Percentiles rank a stretch among this genome's conserved stretches.
Evolutionary conservation across 2,329 filamentous ascomycete species (phyloP).

Genomic region (Pezicula radicicola): DNA sequence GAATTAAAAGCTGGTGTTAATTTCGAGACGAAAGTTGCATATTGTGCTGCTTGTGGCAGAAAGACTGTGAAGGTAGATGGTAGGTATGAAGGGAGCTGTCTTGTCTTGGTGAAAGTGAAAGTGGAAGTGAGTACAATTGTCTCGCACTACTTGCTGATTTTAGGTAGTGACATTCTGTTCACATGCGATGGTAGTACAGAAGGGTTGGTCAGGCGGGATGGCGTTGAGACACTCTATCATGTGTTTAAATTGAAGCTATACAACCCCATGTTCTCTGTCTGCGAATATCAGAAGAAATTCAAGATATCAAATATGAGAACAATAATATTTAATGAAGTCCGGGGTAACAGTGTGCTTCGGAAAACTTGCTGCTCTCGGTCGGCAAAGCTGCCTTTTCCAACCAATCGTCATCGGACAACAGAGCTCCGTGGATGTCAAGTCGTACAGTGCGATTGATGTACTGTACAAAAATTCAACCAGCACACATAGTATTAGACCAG

Average conservation of each 20-base stretch:
- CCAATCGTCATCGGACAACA: not conserved
- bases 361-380: too few species aligned
- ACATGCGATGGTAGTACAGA: constrained; percentile 14
- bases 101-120: too few species aligned
- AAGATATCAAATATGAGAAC: too few species aligned
- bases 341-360: too few species aligned
- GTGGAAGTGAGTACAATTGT: too few species aligned
- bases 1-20: not conserved
- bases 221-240: constrained; percentile 7
- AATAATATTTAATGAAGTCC: too few species aligned
- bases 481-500: too few species aligned
- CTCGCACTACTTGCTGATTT: constrained; percentile 1
- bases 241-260: not conserved
- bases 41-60: not conserved
- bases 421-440: not conserved
- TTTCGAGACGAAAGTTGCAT: not conserved
- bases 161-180: constrained; percentile 4
- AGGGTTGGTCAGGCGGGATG: not conserved
- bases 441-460: not conserved
- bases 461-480: not conserved
- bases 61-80: too few species aligned
- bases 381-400: too few species aligned
- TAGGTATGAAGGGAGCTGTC: too few species aligned
- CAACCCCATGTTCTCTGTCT: too few species aligned
- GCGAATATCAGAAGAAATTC: too few species aligned